Conservation (phyloP, 371 early-diverging fungal species). For the Rhizomucor miehei region DNA sequence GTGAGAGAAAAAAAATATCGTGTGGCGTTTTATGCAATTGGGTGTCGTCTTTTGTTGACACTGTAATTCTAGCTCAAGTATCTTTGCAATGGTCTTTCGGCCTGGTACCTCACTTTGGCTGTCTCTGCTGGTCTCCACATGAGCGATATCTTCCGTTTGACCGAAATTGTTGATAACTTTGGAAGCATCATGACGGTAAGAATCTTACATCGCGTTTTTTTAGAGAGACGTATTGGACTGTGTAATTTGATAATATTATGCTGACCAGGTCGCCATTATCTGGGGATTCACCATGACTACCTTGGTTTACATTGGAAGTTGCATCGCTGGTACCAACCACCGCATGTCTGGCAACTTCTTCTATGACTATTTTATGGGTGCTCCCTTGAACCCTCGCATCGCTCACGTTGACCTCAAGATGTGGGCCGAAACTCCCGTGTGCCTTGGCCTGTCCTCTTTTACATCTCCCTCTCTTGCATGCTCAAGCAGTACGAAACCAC, state of each 20-base stretch:
- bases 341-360: conserved; percentile 72
- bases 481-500: conserved; percentile 68
- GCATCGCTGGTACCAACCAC: conserved; percentile 39
- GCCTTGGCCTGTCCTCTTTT: conserved; percentile 74
- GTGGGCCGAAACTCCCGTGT: conserved; percentile 81
- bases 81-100: conserved; percentile 56
- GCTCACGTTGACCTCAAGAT: conserved; percentile 80
- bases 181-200: conserved; percentile 55
- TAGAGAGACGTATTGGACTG: no score
- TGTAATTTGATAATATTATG: no score
- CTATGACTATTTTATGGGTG: conserved; percentile 82
- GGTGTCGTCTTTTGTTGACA: no score
- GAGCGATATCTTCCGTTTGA: conserved; percentile 50
- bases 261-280: conserved; percentile 46
- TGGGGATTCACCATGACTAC: conserved; percentile 54
- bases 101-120: conserved; percentile 52
- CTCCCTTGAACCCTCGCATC: conserved; percentile 73
- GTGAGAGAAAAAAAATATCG: no score
- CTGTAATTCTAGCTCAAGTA: conserved; percentile 54
- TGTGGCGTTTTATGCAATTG: no score
- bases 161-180: conserved; percentile 59
- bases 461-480: conserved; percentile 61
- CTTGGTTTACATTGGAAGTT: conserved; percentile 33
- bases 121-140: conserved; percentile 47
- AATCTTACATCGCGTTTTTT: no score